Evolutionary conservation across 73 alveolate genomes (phyloP).

Genomic region (Symbiodinium pilosum): DNA sequence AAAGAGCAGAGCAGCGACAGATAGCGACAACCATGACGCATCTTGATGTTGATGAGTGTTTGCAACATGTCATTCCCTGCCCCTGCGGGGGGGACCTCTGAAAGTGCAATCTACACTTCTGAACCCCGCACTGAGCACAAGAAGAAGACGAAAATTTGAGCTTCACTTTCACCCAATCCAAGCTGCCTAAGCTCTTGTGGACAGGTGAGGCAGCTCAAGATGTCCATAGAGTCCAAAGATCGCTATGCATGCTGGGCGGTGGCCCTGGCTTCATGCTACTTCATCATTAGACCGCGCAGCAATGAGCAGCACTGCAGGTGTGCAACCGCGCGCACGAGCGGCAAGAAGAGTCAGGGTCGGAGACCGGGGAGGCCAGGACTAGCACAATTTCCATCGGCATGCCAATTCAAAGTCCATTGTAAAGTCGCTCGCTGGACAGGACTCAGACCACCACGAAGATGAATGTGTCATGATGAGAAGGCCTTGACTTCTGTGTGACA

Average conservation of each 20-base stretch:
- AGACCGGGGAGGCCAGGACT: constrained; percentile 33
- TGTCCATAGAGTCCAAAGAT: constrained; percentile 79
- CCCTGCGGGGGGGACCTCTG: too few species aligned
- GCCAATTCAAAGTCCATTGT: too few species aligned
- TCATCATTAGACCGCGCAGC: not conserved
- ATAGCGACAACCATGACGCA: too few species aligned
- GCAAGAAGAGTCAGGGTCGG: constrained; percentile 67
- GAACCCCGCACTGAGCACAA: too few species aligned
- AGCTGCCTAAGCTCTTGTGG: too few species aligned
- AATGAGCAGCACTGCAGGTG: not conserved
- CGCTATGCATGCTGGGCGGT: constrained; percentile 88
- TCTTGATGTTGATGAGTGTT: too few species aligned
- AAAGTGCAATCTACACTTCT: too few species aligned
- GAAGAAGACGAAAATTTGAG: too few species aligned
- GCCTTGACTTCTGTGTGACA: not conserved
- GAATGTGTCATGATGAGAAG: constrained; percentile 88
- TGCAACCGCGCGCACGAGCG: constrained; percentile 93
- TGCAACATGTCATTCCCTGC: too few species aligned
- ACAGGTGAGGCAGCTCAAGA: constrained; percentile 80
- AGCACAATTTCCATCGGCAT: too few species aligned
- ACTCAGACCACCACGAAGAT: constrained; percentile 66
- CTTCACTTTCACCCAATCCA: too few species aligned
- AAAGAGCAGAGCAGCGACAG: too few species aligned
- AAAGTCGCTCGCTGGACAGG: constrained; percentile 15
- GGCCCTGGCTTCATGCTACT: not conserved